phyloP scores from a whole-genome alignment of 805 yeast species.

The Blastobotrys muscicola region DNA sequence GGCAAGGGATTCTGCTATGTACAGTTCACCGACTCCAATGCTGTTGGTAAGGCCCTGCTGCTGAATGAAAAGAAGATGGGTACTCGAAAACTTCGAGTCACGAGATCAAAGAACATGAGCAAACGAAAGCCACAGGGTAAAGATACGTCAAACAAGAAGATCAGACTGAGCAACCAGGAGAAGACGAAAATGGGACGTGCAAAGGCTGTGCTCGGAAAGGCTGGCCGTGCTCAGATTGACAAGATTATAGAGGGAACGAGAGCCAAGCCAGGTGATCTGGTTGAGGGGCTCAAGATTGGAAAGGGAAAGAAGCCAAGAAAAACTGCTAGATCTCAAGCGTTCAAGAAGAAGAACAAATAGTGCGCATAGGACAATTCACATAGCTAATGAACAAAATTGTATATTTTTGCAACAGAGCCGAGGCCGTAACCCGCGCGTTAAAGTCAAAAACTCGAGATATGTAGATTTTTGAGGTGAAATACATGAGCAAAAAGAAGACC shows the following conservation, averaged over 20 bases:
- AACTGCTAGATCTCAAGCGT: constrained; percentile 44
- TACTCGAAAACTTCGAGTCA: constrained; percentile 61
- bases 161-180: constrained; percentile 50
- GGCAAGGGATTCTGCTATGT: constrained; percentile 98
- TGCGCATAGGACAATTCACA: not conserved
- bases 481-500: too few relatives aligned
- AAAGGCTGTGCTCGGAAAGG: constrained; percentile 60
- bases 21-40: constrained; percentile 59
- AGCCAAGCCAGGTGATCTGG: constrained; percentile 57
- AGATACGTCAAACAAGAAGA: constrained; percentile 22
- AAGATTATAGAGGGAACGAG: constrained; percentile 63
- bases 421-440: too few relatives aligned
- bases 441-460: too few relatives aligned
- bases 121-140: not conserved
- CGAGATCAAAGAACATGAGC: constrained; percentile 47
- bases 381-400: too few relatives aligned
- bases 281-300: constrained; percentile 53
- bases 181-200: constrained; percentile 78
- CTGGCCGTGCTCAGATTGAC: constrained; percentile 59
- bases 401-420: too few relatives aligned
- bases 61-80: constrained; percentile 57
- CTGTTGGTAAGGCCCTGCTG: constrained; percentile 74
- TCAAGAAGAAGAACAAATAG: constrained; percentile 29
- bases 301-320: constrained; percentile 42
- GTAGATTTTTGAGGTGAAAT: too few relatives aligned